Base-by-base conservation (phyloP, 2,329 filamentous ascomycete species). In the Scleromitrula shiraiana region DNA sequence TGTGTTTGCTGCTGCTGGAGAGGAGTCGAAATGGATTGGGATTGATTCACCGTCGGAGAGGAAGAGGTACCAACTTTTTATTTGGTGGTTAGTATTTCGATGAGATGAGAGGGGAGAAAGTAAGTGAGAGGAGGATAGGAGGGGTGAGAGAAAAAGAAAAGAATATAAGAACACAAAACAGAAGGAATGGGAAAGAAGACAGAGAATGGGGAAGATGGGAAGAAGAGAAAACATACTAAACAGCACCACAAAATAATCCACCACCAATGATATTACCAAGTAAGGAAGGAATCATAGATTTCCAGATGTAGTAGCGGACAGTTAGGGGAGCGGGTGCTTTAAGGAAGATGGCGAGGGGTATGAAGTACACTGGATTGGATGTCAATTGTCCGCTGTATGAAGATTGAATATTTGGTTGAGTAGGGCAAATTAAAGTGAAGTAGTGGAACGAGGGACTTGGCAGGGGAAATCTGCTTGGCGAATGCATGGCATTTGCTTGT, bases 181-280 rank as follows among this genome's bases (percentile, higher is more conserved):
- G n/a, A n/a, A n/a, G n/a, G n/a, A n/a, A n/a, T n/a, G n/a, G n/a
- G n/a, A n/a, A n/a, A n/a, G n/a, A n/a, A n/a, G n/a, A n/a, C n/a
- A n/a, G n/a, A n/a, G n/a, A n/a, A n/a, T n/a, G n/a, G n/a, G n/a
- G n/a, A n/a, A n/a, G n/a, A n/a, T n/a, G 33, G 5, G 7, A 17
- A 29, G 7, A 37, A 8, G 33, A 19, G 33, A 37, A 37, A 29
- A 37, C 33, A 19, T 37, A 37, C 33, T 72, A 74, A 14, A 70
- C 70, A 0, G 63, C 67, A 5, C 70, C 74, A n/a, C 70, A 70
- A 53, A 79, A 78, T 2, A 77, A 35, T 0, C 64, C 67, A 2
- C 76, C 76, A 0, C 76, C 76, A 2, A 79, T 56, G 14, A 75
- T 70, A 51, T 79, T 79, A 0, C 76, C 76, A 2, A 78, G 53